Evolutionary conservation across 164 flowering plant species (phyloP), one percentile per base, ranked within the genome.

Genomic region (Magnolia sinica): DNA sequence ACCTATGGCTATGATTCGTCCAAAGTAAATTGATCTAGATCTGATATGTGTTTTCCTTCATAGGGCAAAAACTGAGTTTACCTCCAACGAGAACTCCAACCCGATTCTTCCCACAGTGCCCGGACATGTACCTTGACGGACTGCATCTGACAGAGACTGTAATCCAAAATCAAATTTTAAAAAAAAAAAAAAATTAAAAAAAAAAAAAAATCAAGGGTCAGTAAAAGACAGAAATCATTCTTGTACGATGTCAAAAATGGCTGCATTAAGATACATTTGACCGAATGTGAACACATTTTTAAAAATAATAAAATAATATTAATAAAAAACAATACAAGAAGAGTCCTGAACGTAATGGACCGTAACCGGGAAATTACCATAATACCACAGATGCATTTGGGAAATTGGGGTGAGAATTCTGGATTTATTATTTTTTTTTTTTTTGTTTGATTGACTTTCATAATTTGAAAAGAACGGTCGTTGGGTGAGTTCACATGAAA

Each of bases 61-160:
- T 3, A 37, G 45, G 45, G 45, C 6, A 37, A 37, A 37, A 37
- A 37, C 45, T 3, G 45, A 37, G 5, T 55, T 16, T 84, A 93
- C 98, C 98, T 87, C 96, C 96, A 22, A 86, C 29, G n/a, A 93
- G 72, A 73, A 81, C 87, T 51, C 80, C 89, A 23, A 87, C 72
- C 76, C 89, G 85, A 1, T 83, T 81, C 7, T 74, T 82, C 76
- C 93, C 91, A 77, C 96, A 92, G 13, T 75, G 76, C 4, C 91
- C 91, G 49, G 84, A 81, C 74, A 87, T 19, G 79, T 80, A 90
- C 63, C 78, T 87, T 45, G 87, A 81, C 45, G 87, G 76, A 55
- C 77, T 87, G 86, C 96, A 92, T 0, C 8, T 61, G 50, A 79
- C 70, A 68, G 85, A 74, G 13, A 7, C 92, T 87, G 87, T 81